Evolutionary conservation across 345 rosid genomes (phyloP), one percentile per base, ranked within the genome.

Genomic region (Conringia planisiliqua): DNA sequence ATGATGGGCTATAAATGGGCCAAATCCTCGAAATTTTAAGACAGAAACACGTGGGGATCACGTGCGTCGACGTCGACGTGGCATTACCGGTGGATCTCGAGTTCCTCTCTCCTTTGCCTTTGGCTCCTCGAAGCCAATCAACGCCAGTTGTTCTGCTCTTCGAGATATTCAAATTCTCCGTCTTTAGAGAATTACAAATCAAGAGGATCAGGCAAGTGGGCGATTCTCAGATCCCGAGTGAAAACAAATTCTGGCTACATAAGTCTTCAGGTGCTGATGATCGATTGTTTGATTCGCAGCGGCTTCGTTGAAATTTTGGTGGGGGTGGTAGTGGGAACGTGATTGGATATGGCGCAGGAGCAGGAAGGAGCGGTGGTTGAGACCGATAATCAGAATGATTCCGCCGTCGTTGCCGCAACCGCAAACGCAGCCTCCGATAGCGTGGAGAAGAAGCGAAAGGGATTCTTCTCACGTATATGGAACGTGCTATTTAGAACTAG

Each of bases 391-490:
- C 78, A 47, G 70, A 79, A 71, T 50, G 83, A 75, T 65, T 50
- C 83, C 30, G 35, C 70, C 43, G 68, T 73, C 8, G 62, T 74
- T 26, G 14, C 70, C 10, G 32, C 39, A 17, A 30, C 13, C 40
- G 40, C 58, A 8, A 32, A 27, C 11, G 61, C 33, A 50, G 22
- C 36, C 40, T 8, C 46, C 38, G 69, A 60, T 42, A 17, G 5
- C 44, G 78, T 5, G 39, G 78, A 70, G 81, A 84, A 82, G 85
- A 88, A 83, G 80, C 73, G 72, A 43, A 85, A 80, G 72, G 97
- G 98, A 22, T 14, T 92, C 36, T 54, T 95, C 27, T 86, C 92
- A 29, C 88, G 98, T 44, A 52, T 95, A 18, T 92, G 95, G 97
- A 85, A 83, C 17, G 84, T 84, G 9, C 62, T 94, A 38, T 91